A percentile compares a stretch with the other conserved stretches of the same genome.
Conservation (phyloP, 306 rosid species). For the Cucumis hystrix region DNA sequence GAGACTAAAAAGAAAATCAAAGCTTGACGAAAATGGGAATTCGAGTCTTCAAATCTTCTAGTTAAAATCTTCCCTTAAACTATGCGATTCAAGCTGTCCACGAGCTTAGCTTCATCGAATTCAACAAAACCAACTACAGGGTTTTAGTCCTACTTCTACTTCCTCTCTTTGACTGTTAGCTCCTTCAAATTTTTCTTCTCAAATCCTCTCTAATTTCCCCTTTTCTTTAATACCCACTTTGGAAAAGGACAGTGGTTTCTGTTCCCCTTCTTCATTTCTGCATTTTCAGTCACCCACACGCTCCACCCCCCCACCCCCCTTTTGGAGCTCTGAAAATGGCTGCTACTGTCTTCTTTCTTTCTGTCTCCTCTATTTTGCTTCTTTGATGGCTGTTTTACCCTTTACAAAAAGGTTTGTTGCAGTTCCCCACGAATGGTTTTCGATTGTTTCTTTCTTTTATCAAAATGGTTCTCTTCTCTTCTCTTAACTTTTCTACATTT, state of each 20-base stretch:
- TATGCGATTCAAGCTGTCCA: background rate
- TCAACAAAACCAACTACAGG: background rate
- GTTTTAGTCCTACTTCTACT: background rate
- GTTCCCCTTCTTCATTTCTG: background rate
- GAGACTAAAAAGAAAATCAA: background rate
- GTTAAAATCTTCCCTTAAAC: background rate
- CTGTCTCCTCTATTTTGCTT: background rate
- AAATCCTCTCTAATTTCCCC: background rate
- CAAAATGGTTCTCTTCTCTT: background rate
- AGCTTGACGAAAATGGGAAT: background rate
- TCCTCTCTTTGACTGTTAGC: background rate
- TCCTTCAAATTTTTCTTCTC: background rate
- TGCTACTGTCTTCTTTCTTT: background rate
- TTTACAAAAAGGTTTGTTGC: background rate
- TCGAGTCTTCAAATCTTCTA: background rate
- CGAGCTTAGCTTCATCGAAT: constrained; percentile 1
- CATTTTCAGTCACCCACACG: constrained; percentile 3
- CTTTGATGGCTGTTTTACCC: background rate
- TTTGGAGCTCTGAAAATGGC: constrained; percentile 1
- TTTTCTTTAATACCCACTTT: background rate
- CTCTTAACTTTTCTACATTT: background rate
- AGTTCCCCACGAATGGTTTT: background rate
- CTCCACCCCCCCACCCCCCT: background rate
- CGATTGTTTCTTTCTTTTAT: background rate
- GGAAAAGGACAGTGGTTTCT: background rate